Evolutionary conservation across 1,284 basidiomycete genomes (phyloP).

Genomic region (Fistulina hepatica): DNA sequence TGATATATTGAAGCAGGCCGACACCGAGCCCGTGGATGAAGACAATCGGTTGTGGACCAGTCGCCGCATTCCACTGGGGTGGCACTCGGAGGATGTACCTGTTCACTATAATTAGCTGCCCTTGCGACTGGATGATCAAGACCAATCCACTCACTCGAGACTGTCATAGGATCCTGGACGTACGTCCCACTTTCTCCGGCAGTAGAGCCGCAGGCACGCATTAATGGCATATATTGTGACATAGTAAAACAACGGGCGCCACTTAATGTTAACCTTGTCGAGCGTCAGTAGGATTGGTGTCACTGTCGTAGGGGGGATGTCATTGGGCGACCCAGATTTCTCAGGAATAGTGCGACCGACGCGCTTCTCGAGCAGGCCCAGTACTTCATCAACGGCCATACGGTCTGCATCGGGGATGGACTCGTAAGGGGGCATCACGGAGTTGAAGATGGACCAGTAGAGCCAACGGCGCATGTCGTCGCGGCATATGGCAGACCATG

Average conservation of each 20-base stretch:
- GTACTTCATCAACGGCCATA: slow-evolving; percentile 44
- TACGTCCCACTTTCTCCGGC: slow-evolving; percentile 37
- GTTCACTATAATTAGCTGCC: slow-evolving; percentile 5
- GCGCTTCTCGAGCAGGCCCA: slow-evolving; percentile 61
- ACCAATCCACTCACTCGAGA: slow-evolving; percentile 43
- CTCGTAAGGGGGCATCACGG: slow-evolving; percentile 42
- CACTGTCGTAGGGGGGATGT: too few relatives aligned
- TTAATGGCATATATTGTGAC: slow-evolving; percentile 48
- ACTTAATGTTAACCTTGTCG: slow-evolving; percentile 61
- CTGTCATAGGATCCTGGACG: slow-evolving; percentile 41
- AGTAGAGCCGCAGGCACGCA: slow-evolving; percentile 32
- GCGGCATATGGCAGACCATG: slow-evolving; percentile 62
- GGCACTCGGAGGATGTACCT: slow-evolving; percentile 74
- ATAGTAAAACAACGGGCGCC: slow-evolving; percentile 70
- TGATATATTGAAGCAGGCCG: slow-evolving; percentile 59
- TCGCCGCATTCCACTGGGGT: slow-evolving; percentile 43
- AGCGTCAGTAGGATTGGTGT: slow-evolving; percentile 65
- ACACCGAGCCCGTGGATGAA: slow-evolving; percentile 85
- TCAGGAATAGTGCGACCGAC: slow-evolving; percentile 56
- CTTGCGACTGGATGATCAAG: slow-evolving; percentile 1
- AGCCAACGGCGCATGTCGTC: slow-evolving; percentile 70
- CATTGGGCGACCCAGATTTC: slow-evolving; percentile 36
- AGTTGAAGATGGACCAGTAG: slow-evolving; percentile 76
- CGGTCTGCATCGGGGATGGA: slow-evolving; percentile 35
- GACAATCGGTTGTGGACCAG: slow-evolving; percentile 58